Evolutionary conservation across 208 protist genomes (phyloP).

Genomic region (Acanthamoeba royreba): DNA sequence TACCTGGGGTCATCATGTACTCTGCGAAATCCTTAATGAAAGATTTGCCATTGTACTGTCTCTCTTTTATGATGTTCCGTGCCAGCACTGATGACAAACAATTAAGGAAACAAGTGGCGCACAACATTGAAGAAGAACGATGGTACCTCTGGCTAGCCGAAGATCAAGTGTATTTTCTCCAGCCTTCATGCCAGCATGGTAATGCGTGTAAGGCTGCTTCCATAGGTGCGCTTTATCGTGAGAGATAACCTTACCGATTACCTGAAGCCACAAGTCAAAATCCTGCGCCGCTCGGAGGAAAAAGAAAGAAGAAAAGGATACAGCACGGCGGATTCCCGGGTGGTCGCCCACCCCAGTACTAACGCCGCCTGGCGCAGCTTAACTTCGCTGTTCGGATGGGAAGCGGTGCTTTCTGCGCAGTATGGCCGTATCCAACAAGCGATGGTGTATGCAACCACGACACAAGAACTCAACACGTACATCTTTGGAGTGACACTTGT

Average conservation of each 20-base stretch:
- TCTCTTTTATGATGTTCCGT: background rate
- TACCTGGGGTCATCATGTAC: conserved; percentile 52
- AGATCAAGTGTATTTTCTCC: conserved; percentile 21
- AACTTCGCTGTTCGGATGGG: too few relatives aligned
- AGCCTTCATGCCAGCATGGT: background rate
- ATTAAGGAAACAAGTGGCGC: background rate
- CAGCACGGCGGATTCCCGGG: too few relatives aligned
- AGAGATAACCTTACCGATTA: background rate
- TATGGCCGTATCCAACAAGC: too few relatives aligned
- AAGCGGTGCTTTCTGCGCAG: too few relatives aligned
- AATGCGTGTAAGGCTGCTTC: conserved; percentile 3
- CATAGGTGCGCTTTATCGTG: background rate
- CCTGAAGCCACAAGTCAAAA: too few relatives aligned
- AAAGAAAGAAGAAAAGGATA: too few relatives aligned
- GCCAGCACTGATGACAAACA: background rate
- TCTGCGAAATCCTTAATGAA: conserved; percentile 42
- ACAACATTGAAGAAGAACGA: background rate
- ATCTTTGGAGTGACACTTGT: background rate
- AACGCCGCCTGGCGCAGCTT: too few relatives aligned
- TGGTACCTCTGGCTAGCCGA: background rate
- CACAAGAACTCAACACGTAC: background rate
- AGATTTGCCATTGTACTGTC: background rate
- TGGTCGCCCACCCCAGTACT: too few relatives aligned
- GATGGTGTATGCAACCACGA: too few relatives aligned
- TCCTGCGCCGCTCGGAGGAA: too few relatives aligned